Conservation (phyloP, 2,329 filamentous ascomycete species). For the Verticillium longisporum region DNA sequence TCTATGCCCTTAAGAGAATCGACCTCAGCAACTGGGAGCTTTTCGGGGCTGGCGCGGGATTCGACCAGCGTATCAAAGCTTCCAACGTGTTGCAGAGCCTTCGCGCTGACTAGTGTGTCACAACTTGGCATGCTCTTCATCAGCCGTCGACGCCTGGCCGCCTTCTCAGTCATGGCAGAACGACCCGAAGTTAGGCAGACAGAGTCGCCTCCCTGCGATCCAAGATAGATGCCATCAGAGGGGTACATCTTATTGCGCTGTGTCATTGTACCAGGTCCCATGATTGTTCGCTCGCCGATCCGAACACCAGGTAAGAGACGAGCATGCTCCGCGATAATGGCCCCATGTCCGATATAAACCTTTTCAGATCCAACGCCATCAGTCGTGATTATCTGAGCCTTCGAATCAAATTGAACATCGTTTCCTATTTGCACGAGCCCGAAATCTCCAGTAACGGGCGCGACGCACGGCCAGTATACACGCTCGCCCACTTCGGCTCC, state of each 20-base stretch:
- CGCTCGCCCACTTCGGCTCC: slow-evolving; percentile 45
- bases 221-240: slow-evolving; percentile 40
- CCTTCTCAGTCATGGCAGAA: slow-evolving; percentile 6
- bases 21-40: slow-evolving; percentile 1
- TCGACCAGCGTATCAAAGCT: slow-evolving; percentile 18
- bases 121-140: not conserved
- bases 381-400: slow-evolving; percentile 44
- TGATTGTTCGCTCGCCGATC: slow-evolving; percentile 39
- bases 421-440: slow-evolving; percentile 48
- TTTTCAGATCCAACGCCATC: slow-evolving; percentile 41
- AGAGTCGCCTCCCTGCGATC: slow-evolving; percentile 42
- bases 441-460: slow-evolving; percentile 45
- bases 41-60: not conserved
- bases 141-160: slow-evolving; percentile 8
- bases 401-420: slow-evolving; percentile 53
- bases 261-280: slow-evolving; percentile 48
- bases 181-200: slow-evolving; percentile 27
- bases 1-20: not conserved
- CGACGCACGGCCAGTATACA: slow-evolving; percentile 52
- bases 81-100: slow-evolving; percentile 14
- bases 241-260: slow-evolving; percentile 35
- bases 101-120: slow-evolving; percentile 11
- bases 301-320: slow-evolving; percentile 43
- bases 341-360: slow-evolving; percentile 37
- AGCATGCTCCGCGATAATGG: slow-evolving; percentile 52